Base-by-base conservation (phyloP, 1,139 yeast species). In the Pichia sp. region DNA sequence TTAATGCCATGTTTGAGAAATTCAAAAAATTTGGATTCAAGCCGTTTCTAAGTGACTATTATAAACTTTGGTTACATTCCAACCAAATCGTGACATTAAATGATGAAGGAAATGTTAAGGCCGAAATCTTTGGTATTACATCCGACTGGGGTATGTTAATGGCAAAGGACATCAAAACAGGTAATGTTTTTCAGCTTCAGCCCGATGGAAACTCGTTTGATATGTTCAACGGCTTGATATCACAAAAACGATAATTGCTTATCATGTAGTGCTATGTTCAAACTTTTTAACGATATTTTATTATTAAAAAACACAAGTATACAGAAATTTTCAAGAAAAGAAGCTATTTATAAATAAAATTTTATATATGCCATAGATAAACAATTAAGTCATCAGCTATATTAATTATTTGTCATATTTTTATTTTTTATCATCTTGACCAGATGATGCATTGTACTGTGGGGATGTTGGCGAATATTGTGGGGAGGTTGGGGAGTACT, bases 151-250 rank as follows among this genome's bases (percentile, higher is more conserved):
- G 99, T 0, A 74, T 92, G 70, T 72, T 95, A 56, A 72, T 85
- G 30, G 99, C 90, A 1, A 82, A 81, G 57, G 96, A 88, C 61
- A 70, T 82, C 7, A 76, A 75, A 48, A 80, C 82, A 3, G 87
- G 89, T 1, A 77, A 75, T 43, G 71, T 68, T 3, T 83, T 79
- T 61, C 87, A 89, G 63, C 73, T 95, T 50, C 98, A 90, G 68
- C 99, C 99, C 0, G 99, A 95, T 68, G 99, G 99, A 0, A 95
- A 95, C 68, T 89, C 97, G 2, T 95, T 95, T 67, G 99, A 95
- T 67, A 92, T 95, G 76, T 87, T 93, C 74, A 87, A 81, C 64
- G 98, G 99, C 0, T 74, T 95, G 60, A 86, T 95, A n/a, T 87
- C 90, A 57, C 83, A 79, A 62, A 85, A 84, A 67, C 59, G 61